Base-by-base conservation (phyloP, 768 basidiomycete genomes). In the Rhodosporidiobolus odoratus region DNA sequence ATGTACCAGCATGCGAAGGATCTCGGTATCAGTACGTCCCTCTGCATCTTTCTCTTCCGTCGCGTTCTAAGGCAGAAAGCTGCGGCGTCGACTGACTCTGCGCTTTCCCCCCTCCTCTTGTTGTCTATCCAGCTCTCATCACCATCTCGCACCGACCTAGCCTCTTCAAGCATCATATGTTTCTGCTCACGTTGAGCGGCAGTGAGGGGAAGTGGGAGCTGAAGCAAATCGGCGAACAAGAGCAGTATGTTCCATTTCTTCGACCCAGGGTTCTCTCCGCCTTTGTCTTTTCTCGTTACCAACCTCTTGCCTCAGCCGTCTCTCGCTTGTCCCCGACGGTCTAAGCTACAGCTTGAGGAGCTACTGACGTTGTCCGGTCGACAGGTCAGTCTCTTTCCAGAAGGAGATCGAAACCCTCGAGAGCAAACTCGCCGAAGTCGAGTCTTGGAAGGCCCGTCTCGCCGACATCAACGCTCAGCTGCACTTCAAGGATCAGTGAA, bases 1-100 rank as follows among this genome's bases (percentile, higher is more conserved):
- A 93, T 98, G 91, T 98, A 97, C 81, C 90, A 94, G 78, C 87
- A 91, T 72, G 88, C 90, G 37, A 96, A 96, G 80, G 84, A 86
- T 40, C 82, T 91, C 19, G 92, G 89, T 2, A 92, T 96, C 77
- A 94, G 76, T 77, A 48, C 61, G 73, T 76, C 50, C 3, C 40
- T n/a, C 4, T 34, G 10, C 38, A 19, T 32, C 8, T 34, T 19
- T 35, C 35, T 30, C 43, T 8, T 23, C 9, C 5, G 15, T 34
- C 23, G 13, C 21, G 52, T 45, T 12, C 43, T 12, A 45, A 45
- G 23, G 43, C 43, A 45, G 23, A 23, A 12, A 23, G 23, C 13
- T 13, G 43, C 43, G 43, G 43, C 43, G 32, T n/a, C n/a, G n/a
- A 21, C 5, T 3, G 32, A 12, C 25, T 16, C 52, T 23, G n/a